Percentiles rank a stretch among this genome's conserved stretches.
These are phyloP conservation scores for Pichia cabralensis DNA, from an alignment of 805 yeast genomes.

Conservation along the genomic window DNA sequence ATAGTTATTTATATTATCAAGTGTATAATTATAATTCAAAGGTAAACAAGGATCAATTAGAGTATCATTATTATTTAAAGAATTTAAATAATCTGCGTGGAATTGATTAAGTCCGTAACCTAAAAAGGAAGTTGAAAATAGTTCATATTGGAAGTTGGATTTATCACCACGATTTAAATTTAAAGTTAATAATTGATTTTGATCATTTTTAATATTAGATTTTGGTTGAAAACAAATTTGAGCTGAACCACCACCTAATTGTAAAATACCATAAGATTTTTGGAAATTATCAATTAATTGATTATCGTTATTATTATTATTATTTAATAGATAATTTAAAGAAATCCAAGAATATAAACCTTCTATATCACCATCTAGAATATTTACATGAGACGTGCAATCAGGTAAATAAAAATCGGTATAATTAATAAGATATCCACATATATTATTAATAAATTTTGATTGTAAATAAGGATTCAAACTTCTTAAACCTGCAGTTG, in stretches of 20 bases:
- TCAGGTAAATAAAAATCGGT: slow-evolving; percentile 51
- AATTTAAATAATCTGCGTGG: slow-evolving; percentile 34
- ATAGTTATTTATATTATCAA: too few species aligned
- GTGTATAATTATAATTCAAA: too few species aligned
- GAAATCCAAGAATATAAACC: slow-evolving; percentile 64
- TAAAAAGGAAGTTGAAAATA: slow-evolving; percentile 46
- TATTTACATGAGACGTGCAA: slow-evolving; percentile 47
- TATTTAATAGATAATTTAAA: slow-evolving; percentile 43
- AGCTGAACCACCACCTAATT: slow-evolving; percentile 59
- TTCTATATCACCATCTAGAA: slow-evolving; percentile 56
- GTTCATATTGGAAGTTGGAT: slow-evolving; percentile 29
- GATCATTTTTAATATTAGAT: slow-evolving; percentile 36
- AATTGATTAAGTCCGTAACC: slow-evolving; percentile 57
- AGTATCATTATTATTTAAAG: slow-evolving; percentile 20
- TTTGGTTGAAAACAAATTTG: slow-evolving; percentile 58
- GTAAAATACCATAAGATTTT: slow-evolving; percentile 51
- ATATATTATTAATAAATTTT: slow-evolving; percentile 35
- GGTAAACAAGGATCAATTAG: too few species aligned
- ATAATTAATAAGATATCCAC: slow-evolving; percentile 36
- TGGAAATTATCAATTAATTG: slow-evolving; percentile 24
- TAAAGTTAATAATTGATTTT: slow-evolving; percentile 31
- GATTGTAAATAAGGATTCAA: slow-evolving; percentile 39
- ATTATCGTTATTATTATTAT: too few species aligned
- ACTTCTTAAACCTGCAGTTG: slow-evolving; percentile 61
- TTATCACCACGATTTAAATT: slow-evolving; percentile 34